Conservation (phyloP, 345 rosid species). For the Lepidium aucheri region DNA sequence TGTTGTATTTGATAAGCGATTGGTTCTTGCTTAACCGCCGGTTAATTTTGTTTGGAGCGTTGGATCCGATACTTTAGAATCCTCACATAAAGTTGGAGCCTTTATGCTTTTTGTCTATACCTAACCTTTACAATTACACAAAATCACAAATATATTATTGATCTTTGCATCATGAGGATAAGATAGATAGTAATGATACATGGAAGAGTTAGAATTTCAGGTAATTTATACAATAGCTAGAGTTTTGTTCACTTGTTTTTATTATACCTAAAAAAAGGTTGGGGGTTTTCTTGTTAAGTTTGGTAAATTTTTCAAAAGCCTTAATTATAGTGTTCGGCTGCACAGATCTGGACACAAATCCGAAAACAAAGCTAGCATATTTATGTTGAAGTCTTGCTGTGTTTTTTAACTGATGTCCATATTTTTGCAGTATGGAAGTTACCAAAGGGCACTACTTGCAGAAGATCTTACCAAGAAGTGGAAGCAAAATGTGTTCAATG, state of each 20-base stretch:
- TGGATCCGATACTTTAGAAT: neutral
- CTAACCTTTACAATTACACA: neutral
- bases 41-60: neutral
- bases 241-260: neutral
- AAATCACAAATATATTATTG: no score
- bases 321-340: neutral
- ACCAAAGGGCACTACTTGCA: constrained; percentile 53
- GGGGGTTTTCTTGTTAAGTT: neutral
- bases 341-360: neutral
- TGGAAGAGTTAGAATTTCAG: neutral
- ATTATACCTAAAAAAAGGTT: neutral
- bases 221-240: neutral
- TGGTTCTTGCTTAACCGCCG: constrained; percentile 1
- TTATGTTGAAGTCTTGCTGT: neutral
- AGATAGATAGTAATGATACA: neutral
- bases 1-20: neutral
- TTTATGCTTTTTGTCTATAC: constrained; percentile 12
- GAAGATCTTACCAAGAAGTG: constrained; percentile 87
- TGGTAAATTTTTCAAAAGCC: neutral
- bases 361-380: neutral
- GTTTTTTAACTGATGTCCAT: neutral
- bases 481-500: constrained; percentile 53
- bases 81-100: constrained; percentile 16
- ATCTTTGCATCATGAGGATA: neutral
- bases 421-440: constrained; percentile 52